Conservation (phyloP, 805 yeast genomes). For the Maudiozyma saulgeensis region DNA sequence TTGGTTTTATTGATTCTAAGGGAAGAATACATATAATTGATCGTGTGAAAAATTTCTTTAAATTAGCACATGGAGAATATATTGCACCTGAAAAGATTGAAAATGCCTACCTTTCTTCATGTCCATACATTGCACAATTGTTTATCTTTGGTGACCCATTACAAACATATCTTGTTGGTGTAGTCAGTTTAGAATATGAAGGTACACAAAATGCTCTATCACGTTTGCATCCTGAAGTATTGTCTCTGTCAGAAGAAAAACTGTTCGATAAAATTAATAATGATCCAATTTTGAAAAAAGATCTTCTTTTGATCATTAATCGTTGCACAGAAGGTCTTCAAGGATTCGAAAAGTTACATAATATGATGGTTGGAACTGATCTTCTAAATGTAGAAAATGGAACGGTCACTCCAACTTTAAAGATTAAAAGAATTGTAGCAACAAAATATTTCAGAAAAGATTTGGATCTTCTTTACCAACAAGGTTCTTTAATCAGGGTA, state of each 20-base stretch:
- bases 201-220: conserved; percentile 29
- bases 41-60: conserved; percentile 72
- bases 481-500: conserved; percentile 35
- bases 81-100: conserved; percentile 72
- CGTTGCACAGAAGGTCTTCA: conserved; percentile 31
- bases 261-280: conserved; percentile 17
- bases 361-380: conserved; percentile 42
- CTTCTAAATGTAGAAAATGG: conserved; percentile 55
- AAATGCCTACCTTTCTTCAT: conserved; percentile 45
- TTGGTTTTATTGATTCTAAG: conserved; percentile 40
- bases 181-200: conserved; percentile 51
- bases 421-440: conserved; percentile 44
- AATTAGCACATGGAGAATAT: conserved; percentile 56
- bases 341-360: conserved; percentile 58
- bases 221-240: conserved; percentile 26
- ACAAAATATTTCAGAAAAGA: conserved; percentile 34
- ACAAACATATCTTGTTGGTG: conserved; percentile 46
- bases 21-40: conserved; percentile 59
- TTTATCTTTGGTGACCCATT: conserved; percentile 58
- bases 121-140: conserved; percentile 43
- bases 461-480: conserved; percentile 38
- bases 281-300: conserved; percentile 10
- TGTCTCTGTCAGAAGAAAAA: conserved; percentile 21
- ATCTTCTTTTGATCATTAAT: conserved; percentile 16
- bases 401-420: conserved; percentile 58